Evolutionary conservation across 2,329 filamentous ascomycete genomes (phyloP), one percentile per base, ranked within the genome.

Genomic region (Diaporthe humulicola): DNA sequence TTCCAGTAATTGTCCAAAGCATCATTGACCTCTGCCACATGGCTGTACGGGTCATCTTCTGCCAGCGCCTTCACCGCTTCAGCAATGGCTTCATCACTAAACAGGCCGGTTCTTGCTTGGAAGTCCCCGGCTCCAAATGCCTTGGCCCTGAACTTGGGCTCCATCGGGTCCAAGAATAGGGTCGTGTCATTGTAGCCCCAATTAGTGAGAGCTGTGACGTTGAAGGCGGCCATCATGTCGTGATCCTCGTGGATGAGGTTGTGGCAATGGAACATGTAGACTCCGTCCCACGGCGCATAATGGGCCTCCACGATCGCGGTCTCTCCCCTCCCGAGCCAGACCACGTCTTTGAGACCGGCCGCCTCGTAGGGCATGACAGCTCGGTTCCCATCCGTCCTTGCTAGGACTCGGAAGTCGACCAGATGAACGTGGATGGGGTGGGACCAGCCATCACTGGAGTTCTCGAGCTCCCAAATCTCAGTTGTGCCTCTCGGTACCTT

Each of bases 361-460:
- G 83, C 81, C 81, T 92, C 90, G 77, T 91, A 91, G 0, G 87
- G 84, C 75, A 84, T 78, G 6, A 91, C 85, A 17, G 78, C 79
- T 4, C 85, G 83, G 14, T 85, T 85, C 5, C 87, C 87, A n/a
- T 69, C n/a, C 0, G 79, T 85, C 25, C 90, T 87, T 10, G 82
- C 84, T 30, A 90, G 77, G 48, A 92, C 83, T 73, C 88, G 86
- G 80, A 92, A 89, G 78, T 91, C 89, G 64, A 92, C 86, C 1
- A 91, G 84, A 78, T 92, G 90, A 64, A 91, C 86, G 79, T 92
- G 90, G 42, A 88, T 82, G 1, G 89, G 89, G 77, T 91, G 89
- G 2, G 86, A 85, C 80, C 87, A 88, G 36, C 85, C 86, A 22
- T 87, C 88, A 19, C 84, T 84, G 36, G 81, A 83, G 79, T 91